These are phyloP conservation scores for Nakataea oryzae DNA, from an alignment of 2,329 filamentous ascomycete genomes.

Conservation along the genomic window DNA sequence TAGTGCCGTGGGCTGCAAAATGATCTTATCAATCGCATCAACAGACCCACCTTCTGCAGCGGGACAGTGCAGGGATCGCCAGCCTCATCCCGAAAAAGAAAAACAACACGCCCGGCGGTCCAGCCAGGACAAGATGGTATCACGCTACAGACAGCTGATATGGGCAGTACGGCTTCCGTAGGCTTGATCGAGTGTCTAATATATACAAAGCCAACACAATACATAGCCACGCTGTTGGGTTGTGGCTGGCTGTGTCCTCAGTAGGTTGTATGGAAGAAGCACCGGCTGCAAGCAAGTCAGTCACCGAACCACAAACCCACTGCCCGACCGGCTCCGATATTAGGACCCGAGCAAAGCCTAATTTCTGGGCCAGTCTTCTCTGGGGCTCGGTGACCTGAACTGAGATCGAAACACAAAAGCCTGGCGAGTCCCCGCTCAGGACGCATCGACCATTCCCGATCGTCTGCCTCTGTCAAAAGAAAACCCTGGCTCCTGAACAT, in stretches of 20 bases:
- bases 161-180: not conserved
- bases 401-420: not conserved
- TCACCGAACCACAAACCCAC: not conserved
- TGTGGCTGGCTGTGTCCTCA: not conserved
- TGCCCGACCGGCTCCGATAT: not conserved
- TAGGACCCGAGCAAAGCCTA: not conserved
- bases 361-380: not conserved
- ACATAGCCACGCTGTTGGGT: not conserved
- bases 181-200: not conserved
- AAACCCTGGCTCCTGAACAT: not conserved
- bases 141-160: not conserved
- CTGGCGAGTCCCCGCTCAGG: not conserved
- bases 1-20: constrained; percentile 1
- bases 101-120: not conserved
- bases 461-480: not conserved
- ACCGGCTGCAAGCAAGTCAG: not conserved
- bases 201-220: not conserved
- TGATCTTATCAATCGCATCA: constrained; percentile 18
- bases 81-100: not conserved
- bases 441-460: not conserved
- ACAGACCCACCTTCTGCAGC: not conserved
- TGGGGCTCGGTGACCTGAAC: not conserved
- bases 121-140: not conserved
- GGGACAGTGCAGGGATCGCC: not conserved
- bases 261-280: not conserved